Evolutionary conservation across 1,139 yeast genomes (phyloP).

Genomic region (Pichia norvegensis): DNA sequence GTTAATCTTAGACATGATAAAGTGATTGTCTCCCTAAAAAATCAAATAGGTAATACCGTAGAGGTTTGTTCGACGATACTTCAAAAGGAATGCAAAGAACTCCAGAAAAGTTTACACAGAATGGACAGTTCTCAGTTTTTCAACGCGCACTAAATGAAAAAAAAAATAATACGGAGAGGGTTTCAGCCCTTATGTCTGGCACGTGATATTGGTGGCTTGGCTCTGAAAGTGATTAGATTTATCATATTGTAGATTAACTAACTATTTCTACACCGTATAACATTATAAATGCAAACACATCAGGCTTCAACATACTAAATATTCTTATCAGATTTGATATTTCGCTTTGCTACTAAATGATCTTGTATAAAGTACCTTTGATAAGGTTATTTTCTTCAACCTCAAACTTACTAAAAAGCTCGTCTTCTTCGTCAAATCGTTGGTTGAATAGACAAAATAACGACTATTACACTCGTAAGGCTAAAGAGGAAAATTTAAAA

Average conservation of each 20-base stretch:
- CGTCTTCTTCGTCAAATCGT: slow-evolving; percentile 45
- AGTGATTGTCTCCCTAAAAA: slow-evolving; percentile 59
- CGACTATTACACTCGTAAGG: slow-evolving; percentile 60
- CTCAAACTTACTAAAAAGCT: not conserved
- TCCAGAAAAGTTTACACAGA: not conserved
- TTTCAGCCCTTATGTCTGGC: slow-evolving; percentile 1
- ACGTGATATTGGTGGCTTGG: slow-evolving; percentile 4
- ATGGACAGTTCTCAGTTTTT: not conserved
- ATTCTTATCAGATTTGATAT: too few relatives aligned
- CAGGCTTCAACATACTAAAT: too few relatives aligned
- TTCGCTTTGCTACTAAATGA: not conserved
- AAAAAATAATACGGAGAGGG: not conserved
- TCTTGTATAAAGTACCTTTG: not conserved
- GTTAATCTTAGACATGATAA: slow-evolving; percentile 86
- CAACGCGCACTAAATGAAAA: not conserved
- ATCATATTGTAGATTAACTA: too few relatives aligned
- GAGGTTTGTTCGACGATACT: slow-evolving; percentile 21
- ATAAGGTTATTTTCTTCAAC: not conserved
- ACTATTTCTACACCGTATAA: too few relatives aligned
- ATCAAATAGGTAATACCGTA: slow-evolving; percentile 28
- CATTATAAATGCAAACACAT: too few relatives aligned
- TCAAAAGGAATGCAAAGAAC: not conserved
- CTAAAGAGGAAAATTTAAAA: slow-evolving; percentile 53
- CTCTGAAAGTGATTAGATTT: too few relatives aligned
- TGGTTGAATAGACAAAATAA: slow-evolving; percentile 69